A percentile compares a stretch with the other conserved stretches of the same genome.
Conservation (phyloP, 805 yeast genomes). For the Starmerella apicola region DNA sequence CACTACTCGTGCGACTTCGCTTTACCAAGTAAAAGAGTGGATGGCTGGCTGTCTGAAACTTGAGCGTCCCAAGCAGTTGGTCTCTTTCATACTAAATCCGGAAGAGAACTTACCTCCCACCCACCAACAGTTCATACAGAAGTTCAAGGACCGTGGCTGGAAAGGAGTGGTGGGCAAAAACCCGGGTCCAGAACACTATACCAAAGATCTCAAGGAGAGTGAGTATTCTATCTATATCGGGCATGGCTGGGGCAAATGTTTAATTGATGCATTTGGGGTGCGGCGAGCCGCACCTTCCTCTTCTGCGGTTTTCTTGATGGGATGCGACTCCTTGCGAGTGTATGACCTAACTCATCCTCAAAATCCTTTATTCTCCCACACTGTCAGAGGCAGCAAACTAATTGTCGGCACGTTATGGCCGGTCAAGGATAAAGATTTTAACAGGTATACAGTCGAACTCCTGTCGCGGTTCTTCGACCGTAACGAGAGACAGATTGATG, state of each 20-base stretch:
- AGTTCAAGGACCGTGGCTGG: constrained; percentile 37
- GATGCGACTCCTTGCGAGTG: constrained; percentile 70
- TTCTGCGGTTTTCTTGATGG: constrained; percentile 45
- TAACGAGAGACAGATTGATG: constrained; percentile 28
- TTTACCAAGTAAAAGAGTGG: constrained; percentile 22
- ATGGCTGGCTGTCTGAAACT: not conserved
- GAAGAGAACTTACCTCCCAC: constrained; percentile 63
- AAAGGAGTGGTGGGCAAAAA: constrained; percentile 39
- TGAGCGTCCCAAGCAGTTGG: not conserved
- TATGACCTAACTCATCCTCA: constrained; percentile 47
- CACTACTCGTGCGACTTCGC: constrained; percentile 30
- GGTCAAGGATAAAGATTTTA: constrained; percentile 92
- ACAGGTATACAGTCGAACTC: constrained; percentile 52
- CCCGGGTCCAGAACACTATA: constrained; percentile 48
- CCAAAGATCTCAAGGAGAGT: constrained; percentile 31
- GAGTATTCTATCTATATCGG: constrained; percentile 69
- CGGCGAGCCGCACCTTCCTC: constrained; percentile 32
- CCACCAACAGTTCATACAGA: constrained; percentile 40
- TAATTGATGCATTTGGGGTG: constrained; percentile 44
- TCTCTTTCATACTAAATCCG: constrained; percentile 64
- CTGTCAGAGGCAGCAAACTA: constrained; percentile 72
- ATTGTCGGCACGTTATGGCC: constrained; percentile 87
- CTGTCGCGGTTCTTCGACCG: constrained; percentile 32
- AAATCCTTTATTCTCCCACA: constrained; percentile 69
- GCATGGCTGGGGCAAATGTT: constrained; percentile 94